Evolutionary conservation across 2,329 filamentous ascomycete genomes (phyloP), one percentile per base, ranked within the genome.

Genomic region (Botrytis sinoallii): DNA sequence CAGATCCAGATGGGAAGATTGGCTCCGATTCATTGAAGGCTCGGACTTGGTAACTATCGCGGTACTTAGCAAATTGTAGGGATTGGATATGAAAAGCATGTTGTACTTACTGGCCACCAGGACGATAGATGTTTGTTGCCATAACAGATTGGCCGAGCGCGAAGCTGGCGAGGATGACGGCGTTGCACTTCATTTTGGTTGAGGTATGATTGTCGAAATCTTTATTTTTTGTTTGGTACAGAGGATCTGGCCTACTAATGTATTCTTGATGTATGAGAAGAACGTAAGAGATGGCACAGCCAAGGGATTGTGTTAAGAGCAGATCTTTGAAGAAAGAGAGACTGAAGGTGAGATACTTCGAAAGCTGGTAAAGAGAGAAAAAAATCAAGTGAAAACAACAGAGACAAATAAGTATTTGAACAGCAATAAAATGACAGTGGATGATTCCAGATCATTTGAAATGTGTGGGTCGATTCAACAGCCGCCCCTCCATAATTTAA

Each of bases 121-220:
- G 60, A 55, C 61, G 70, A 55, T 72, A 57, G 38, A 72, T 59
- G 46, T 72, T 72, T 32, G 70, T 44, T 55, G 70, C 70, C 59
- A 72, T 66, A 25, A 40, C 70, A n/a, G 70, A 72, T 72, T 72
- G 70, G 70, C 70, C 70, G 44, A 72, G 70, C 60, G 29, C 60
- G 35, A 72, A 42, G 70, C 70, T 72, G 60, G 70, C 70, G 38
- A 72, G 70, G 22, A 72, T 48, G 29, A 72, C 20, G 60, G 70
- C 60, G 70, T 66, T 72, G 70, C 46, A 72, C 60, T 72, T 72
- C 70, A 72, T 72, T 67, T 72, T 67, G 29, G 22, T n/a, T 55
- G 46, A 32, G 42, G 60, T 22, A 44, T 32, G 60, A 40, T 38
- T 65, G 42, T 66, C 18, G 29, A 66, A 35, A 46, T 66, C 42